These are phyloP conservation scores for Cryphonectria radicalis DNA, from an alignment of 2,329 filamentous ascomycete species.

Conservation along the genomic window DNA sequence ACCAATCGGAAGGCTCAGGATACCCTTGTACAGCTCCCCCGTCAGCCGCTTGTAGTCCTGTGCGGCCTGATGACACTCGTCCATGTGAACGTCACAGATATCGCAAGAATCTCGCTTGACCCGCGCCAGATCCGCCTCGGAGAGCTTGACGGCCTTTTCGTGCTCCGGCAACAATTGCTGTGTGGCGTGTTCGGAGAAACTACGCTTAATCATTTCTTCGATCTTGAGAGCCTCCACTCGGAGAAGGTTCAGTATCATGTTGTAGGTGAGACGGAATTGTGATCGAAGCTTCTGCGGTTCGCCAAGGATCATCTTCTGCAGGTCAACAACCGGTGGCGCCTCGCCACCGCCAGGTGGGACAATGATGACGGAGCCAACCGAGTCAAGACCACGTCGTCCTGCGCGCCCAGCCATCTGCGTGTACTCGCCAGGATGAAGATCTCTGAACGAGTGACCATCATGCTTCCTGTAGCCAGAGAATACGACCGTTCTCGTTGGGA, in stretches of 20 bases:
- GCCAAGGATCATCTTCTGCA: slow-evolving; percentile 93
- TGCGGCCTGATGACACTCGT: slow-evolving; percentile 78
- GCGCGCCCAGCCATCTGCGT: slow-evolving; percentile 98
- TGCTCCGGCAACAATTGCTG: slow-evolving; percentile 93
- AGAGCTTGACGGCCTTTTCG: slow-evolving; percentile 90
- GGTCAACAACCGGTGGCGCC: slow-evolving; percentile 79
- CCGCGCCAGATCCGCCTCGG: slow-evolving; percentile 88
- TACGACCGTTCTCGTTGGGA: slow-evolving; percentile 94
- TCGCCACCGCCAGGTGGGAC: slow-evolving; percentile 83
- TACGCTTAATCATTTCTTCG: slow-evolving; percentile 99
- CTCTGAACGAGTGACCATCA: slow-evolving; percentile 88
- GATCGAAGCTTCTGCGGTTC: slow-evolving; percentile 94
- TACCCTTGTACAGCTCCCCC: slow-evolving; percentile 74
- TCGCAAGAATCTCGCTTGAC: slow-evolving; percentile 84
- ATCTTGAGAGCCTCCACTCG: slow-evolving; percentile 97
- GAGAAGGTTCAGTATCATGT: slow-evolving; percentile 97
- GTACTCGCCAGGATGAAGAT: slow-evolving; percentile 92
- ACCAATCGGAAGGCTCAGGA: slow-evolving; percentile 81
- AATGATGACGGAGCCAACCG: slow-evolving; percentile 92
- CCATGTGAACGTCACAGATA: slow-evolving; percentile 80
- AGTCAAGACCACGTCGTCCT: slow-evolving; percentile 88
- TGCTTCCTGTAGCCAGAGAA: slow-evolving; percentile 98
- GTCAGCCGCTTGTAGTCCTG: slow-evolving; percentile 83
- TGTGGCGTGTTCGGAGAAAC: slow-evolving; percentile 97
- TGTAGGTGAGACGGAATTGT: slow-evolving; percentile 96